These are phyloP conservation scores for Tulasnella sp. DNA, from an alignment of 768 basidiomycete species.

Conservation along the genomic window DNA sequence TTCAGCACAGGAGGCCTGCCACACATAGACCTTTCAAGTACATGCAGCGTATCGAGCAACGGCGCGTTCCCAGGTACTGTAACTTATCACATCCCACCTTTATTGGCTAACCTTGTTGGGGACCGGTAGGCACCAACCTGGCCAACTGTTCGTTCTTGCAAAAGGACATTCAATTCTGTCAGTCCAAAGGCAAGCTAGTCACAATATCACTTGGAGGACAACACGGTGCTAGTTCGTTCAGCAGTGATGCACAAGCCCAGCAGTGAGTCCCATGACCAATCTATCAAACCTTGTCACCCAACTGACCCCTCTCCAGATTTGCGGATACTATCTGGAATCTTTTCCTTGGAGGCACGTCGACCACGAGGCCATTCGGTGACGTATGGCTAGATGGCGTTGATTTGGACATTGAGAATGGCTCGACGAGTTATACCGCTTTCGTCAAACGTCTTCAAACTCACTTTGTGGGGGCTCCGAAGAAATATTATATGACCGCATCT, in stretches of 20 bases:
- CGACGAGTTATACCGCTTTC: conserved; percentile 51
- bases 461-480: conserved; percentile 51
- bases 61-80: conserved; percentile 40
- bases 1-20: conserved; percentile 61
- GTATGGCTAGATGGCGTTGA: conserved; percentile 62
- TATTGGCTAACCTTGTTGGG: background rate
- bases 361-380: conserved; percentile 64
- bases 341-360: conserved; percentile 61
- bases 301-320: background rate
- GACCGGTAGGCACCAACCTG: conserved; percentile 37
- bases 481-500: conserved; percentile 46
- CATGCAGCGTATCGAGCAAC: conserved; percentile 24
- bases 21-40: conserved; percentile 63
- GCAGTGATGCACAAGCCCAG: conserved; percentile 52
- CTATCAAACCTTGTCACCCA: background rate
- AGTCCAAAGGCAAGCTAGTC: conserved; percentile 57
- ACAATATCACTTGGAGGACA: conserved; percentile 55
- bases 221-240: conserved; percentile 55
- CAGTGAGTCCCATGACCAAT: background rate
- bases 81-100: background rate
- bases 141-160: conserved; percentile 61
- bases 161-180: conserved; percentile 60
- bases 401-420: conserved; percentile 67
- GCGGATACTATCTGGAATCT: conserved; percentile 56
- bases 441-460: conserved; percentile 55